phyloP scores from a whole-genome alignment of 2,329 filamentous ascomycete genomes.

The Malbranchea zuffiana region DNA sequence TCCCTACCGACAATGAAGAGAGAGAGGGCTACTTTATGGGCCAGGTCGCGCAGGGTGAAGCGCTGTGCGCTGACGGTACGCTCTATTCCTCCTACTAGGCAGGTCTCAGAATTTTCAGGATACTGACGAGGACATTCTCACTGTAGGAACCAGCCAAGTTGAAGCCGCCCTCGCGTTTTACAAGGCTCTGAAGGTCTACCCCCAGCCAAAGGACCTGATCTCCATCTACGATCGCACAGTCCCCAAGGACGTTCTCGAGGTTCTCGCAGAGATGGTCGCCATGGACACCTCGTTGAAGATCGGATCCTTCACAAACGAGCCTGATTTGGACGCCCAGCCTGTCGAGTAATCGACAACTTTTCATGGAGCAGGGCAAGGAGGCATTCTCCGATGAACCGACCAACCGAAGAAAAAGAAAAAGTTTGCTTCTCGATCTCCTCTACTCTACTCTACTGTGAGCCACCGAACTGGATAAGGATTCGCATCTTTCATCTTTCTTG shows the following conservation, averaged over 20 bases:
- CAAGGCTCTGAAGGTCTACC: slow-evolving; percentile 97
- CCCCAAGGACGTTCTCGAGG: slow-evolving; percentile 90
- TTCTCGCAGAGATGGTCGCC: slow-evolving; percentile 96
- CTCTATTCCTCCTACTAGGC: slow-evolving; percentile 15
- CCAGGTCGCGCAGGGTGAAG: slow-evolving; percentile 81
- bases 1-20: slow-evolving; percentile 81
- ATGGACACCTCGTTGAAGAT: slow-evolving; percentile 66
- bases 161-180: slow-evolving; percentile 94
- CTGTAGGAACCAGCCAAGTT: slow-evolving; percentile 39
- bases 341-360: slow-evolving; percentile 26
- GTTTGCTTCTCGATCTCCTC: too few relatives aligned
- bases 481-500: too few relatives aligned
- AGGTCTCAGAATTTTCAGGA: slow-evolving; percentile 12
- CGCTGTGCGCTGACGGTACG: slow-evolving; percentile 70
- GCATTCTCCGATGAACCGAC: too few relatives aligned
- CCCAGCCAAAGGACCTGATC: slow-evolving; percentile 83
- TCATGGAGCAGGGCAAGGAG: too few relatives aligned
- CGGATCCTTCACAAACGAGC: slow-evolving; percentile 34
- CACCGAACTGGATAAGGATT: too few relatives aligned
- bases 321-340: slow-evolving; percentile 20
- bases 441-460: too few relatives aligned
- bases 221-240: slow-evolving; percentile 98
- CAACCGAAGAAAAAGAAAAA: too few relatives aligned
- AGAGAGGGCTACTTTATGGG: slow-evolving; percentile 95
- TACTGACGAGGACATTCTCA: slow-evolving; percentile 12